Evolutionary conservation across 306 rosid species (phyloP).

Genomic region (Vicia sativa): DNA sequence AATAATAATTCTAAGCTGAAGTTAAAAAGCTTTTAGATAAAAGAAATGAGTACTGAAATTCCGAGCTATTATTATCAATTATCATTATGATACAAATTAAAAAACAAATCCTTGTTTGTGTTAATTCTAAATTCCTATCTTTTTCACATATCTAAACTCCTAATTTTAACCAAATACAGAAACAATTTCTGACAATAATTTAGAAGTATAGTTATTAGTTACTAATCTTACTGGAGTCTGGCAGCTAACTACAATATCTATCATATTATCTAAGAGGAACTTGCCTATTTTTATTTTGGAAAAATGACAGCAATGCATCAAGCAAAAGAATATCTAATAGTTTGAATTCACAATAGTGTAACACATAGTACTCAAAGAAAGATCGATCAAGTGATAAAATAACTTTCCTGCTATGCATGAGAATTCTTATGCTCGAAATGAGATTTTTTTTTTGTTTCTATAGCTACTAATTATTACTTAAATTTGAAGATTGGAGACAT

Average conservation of each 20-base stretch:
- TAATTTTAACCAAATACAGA: background rate
- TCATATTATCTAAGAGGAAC: background rate
- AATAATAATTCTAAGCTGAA: background rate
- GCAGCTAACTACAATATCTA: background rate
- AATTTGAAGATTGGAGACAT: slow-evolving; percentile 54
- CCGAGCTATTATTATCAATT: background rate
- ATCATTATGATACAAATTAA: background rate
- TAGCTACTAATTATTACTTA: slow-evolving; percentile 1
- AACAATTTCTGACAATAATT: background rate
- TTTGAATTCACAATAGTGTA: background rate
- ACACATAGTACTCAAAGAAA: background rate
- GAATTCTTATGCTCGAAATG: slow-evolving; percentile 15
- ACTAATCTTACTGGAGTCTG: background rate
- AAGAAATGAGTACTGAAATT: background rate
- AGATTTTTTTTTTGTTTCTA: slow-evolving; percentile 19
- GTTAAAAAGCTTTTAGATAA: background rate
- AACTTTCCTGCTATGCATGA: slow-evolving; percentile 9
- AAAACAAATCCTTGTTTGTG: background rate
- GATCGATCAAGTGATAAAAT: slow-evolving; percentile 15
- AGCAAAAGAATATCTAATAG: background rate
- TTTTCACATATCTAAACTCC: background rate
- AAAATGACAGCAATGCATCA: background rate
- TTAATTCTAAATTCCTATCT: background rate
- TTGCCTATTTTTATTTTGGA: background rate
- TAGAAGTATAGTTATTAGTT: background rate